phyloP scores from a whole-genome alignment of 2,329 filamentous ascomycete species.

The Colletotrichum agaves region DNA sequence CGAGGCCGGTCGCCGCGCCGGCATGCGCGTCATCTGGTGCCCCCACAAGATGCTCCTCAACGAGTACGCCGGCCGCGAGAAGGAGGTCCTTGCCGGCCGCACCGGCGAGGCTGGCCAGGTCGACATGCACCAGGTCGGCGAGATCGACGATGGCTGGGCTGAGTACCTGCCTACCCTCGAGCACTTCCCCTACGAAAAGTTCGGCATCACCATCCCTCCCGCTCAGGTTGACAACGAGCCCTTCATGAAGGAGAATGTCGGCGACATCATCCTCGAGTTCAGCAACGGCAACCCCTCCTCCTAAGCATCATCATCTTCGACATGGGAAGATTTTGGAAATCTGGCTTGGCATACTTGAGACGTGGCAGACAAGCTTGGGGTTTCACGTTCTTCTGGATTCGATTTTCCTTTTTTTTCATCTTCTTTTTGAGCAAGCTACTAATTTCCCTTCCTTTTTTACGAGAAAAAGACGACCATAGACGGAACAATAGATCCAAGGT shows the following conservation, averaged over 20 bases:
- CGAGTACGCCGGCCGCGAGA: constrained; percentile 81
- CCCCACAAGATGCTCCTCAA: constrained; percentile 83
- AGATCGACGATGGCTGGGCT: constrained; percentile 70
- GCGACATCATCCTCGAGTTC: constrained; percentile 38
- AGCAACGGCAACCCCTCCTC: constrained; percentile 17
- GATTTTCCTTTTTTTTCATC: background rate
- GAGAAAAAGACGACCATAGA: constrained; percentile 14
- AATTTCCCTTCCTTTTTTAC: background rate
- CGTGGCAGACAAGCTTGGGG: background rate
- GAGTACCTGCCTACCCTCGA: constrained; percentile 63
- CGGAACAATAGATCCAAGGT: background rate
- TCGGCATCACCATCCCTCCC: constrained; percentile 63
- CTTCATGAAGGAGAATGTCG: constrained; percentile 54
- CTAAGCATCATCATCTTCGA: background rate
- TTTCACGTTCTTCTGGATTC: background rate
- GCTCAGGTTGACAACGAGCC: constrained; percentile 55
- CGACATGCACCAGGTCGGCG: constrained; percentile 66
- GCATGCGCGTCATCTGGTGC: constrained; percentile 94
- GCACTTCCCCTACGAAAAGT: constrained; percentile 68
- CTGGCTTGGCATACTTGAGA: background rate
- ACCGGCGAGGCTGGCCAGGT: constrained; percentile 74
- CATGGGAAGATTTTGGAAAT: background rate
- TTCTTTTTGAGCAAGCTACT: constrained; percentile 11
- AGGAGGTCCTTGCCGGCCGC: constrained; percentile 83
- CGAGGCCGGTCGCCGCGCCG: constrained; percentile 88